A percentile compares a stretch with the other conserved stretches of the same genome.
phyloP scores from a whole-genome alignment of 495 filamentous ascomycete species.

The Emericellopsis terricola region DNA sequence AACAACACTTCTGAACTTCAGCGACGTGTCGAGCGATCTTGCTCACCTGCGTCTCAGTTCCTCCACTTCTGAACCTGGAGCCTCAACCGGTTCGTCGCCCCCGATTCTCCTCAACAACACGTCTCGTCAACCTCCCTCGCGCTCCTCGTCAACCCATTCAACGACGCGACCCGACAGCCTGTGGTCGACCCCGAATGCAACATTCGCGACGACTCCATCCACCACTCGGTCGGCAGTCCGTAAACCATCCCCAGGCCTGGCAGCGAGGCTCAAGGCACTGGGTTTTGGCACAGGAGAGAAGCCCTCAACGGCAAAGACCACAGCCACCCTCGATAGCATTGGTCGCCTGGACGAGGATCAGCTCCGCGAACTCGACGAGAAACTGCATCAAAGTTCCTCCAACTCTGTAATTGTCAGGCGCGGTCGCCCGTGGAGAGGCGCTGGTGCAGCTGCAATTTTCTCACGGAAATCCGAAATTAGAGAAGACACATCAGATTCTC shows the following conservation, averaged over 20 bases:
- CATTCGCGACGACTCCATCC: too few species aligned
- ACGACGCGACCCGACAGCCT: neutral
- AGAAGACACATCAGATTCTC: neutral
- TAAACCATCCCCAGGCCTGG: conserved; percentile 53
- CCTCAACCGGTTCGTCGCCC: neutral
- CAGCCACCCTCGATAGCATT: conserved; percentile 26
- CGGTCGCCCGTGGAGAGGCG: conserved; percentile 46
- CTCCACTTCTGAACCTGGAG: neutral
- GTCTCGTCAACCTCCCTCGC: neutral
- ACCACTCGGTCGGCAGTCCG: conserved; percentile 21
- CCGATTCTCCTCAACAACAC: too few species aligned
- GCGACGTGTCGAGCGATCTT: neutral
- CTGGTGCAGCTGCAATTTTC: conserved; percentile 22
- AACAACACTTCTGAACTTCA: conserved; percentile 2
- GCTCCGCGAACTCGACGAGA: conserved; percentile 45
- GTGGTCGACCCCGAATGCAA: neutral
- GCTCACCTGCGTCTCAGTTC: neutral
- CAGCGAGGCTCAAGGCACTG: conserved; percentile 58
- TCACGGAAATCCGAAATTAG: conserved; percentile 5
- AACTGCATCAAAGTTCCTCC: conserved; percentile 37
- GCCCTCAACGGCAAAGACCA: conserved; percentile 18
- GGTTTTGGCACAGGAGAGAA: conserved; percentile 31
- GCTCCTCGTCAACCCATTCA: neutral
- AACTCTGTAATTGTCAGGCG: conserved; percentile 34
- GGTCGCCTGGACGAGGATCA: conserved; percentile 62